Evolutionary conservation across 805 yeast species (phyloP).

Genomic region (Starmera dryadoides): DNA sequence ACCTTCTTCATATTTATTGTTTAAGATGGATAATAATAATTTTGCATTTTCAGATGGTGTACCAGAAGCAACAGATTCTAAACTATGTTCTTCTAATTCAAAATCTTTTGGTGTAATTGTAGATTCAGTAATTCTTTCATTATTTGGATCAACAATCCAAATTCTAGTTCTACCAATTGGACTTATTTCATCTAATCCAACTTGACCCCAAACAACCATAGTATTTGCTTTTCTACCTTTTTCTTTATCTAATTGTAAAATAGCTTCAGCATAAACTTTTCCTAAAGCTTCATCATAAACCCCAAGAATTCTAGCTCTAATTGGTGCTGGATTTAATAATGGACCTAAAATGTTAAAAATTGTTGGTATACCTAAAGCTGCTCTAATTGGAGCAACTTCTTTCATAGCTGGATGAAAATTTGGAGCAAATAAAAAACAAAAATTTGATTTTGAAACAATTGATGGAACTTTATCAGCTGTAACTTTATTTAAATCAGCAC

Average conservation of each 20-base stretch:
- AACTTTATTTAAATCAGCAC: slow-evolving; percentile 72
- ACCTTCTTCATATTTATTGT: slow-evolving; percentile 37
- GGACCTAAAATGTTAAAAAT: slow-evolving; percentile 95
- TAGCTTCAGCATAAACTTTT: slow-evolving; percentile 76
- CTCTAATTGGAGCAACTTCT: slow-evolving; percentile 70
- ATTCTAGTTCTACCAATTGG: slow-evolving; percentile 77
- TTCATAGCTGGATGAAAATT: slow-evolving; percentile 92
- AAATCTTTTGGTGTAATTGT: slow-evolving; percentile 68
- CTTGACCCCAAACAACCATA: slow-evolving; percentile 88
- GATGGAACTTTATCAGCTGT: slow-evolving; percentile 53
- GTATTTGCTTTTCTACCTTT: slow-evolving; percentile 42
- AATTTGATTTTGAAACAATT: slow-evolving; percentile 37
- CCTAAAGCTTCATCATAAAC: slow-evolving; percentile 81
- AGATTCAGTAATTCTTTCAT: slow-evolving; percentile 35
- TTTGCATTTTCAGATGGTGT: slow-evolving; percentile 83
- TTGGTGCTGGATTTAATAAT: slow-evolving; percentile 81
- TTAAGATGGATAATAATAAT: slow-evolving; percentile 35
- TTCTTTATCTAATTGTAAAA: slow-evolving; percentile 49
- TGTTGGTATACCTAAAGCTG: slow-evolving; percentile 80
- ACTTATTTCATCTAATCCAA: slow-evolving; percentile 89
- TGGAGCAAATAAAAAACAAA: slow-evolving; percentile 86
- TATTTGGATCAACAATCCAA: slow-evolving; percentile 57
- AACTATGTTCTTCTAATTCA: slow-evolving; percentile 66
- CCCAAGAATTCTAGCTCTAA: slow-evolving; percentile 77
- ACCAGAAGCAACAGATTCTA: slow-evolving; percentile 68